phyloP scores from a whole-genome alignment of 371 early-diverging fungal genomes.

The Rhizomucor miehei region DNA sequence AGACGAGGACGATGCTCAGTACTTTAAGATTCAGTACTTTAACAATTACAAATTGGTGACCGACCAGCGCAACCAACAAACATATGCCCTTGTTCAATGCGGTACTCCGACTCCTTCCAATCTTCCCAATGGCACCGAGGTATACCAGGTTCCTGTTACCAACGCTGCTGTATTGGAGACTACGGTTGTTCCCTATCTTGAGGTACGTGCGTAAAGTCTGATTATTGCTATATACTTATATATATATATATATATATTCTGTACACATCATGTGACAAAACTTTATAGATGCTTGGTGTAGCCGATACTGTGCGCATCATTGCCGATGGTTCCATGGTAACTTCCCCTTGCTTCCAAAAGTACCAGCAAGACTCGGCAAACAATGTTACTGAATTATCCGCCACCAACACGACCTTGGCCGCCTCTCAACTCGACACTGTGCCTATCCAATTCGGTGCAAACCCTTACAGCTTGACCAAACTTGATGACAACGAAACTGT shows the following conservation, averaged over 20 bases:
- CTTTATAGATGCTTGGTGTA: slow-evolving; percentile 58
- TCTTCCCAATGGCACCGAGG: slow-evolving; percentile 47
- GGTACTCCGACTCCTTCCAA: slow-evolving; percentile 57
- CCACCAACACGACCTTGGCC: slow-evolving; percentile 43
- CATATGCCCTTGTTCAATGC: slow-evolving; percentile 68
- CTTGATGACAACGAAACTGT: slow-evolving; percentile 28
- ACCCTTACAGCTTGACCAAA: neutral
- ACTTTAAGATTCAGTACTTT: slow-evolving; percentile 59
- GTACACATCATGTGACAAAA: neutral
- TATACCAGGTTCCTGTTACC: slow-evolving; percentile 57
- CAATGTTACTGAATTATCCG: slow-evolving; percentile 22
- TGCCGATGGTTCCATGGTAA: slow-evolving; percentile 55
- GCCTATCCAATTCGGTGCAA: slow-evolving; percentile 44
- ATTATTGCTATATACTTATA: neutral
- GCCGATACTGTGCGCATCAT: slow-evolving; percentile 51
- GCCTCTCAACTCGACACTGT: slow-evolving; percentile 31
- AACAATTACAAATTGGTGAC: slow-evolving; percentile 64
- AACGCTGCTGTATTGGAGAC: slow-evolving; percentile 62
- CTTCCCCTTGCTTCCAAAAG: slow-evolving; percentile 67
- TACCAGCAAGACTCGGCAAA: slow-evolving; percentile 27
- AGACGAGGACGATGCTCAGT: slow-evolving; percentile 43
- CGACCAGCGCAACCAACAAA: slow-evolving; percentile 36
- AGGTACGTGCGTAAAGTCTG: too few species aligned
- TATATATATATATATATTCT: neutral
- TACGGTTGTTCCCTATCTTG: slow-evolving; percentile 63